These are phyloP conservation scores for Barnettozyma californica DNA, from an alignment of 805 yeast species.

Conservation along the genomic window DNA sequence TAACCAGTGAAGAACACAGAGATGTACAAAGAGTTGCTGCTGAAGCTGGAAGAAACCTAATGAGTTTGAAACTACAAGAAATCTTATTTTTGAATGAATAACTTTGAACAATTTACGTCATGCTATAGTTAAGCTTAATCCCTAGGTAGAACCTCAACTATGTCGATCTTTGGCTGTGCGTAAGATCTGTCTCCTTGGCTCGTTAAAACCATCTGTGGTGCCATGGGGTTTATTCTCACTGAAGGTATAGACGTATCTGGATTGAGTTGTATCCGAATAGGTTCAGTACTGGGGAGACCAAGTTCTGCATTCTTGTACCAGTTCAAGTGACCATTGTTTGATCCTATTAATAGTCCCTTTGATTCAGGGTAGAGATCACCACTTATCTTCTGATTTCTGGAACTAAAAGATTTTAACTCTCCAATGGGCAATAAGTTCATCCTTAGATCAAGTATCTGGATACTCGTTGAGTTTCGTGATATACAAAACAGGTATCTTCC, in stretches of 20 bases:
- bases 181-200: conserved; percentile 18
- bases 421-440: conserved; percentile 21
- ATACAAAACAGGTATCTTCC: conserved; percentile 32
- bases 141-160: not conserved
- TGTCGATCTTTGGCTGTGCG: conserved; percentile 9
- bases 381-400: conserved; percentile 20
- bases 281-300: conserved; percentile 8
- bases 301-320: conserved; percentile 23
- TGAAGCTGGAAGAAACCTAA: conserved; percentile 20
- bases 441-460: conserved; percentile 33
- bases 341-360: conserved; percentile 27
- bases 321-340: conserved; percentile 17
- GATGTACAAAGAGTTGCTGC: conserved; percentile 15
- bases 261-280: not conserved
- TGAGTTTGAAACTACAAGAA: conserved; percentile 24
- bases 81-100: conserved; percentile 23
- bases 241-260: conserved; percentile 12
- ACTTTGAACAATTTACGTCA: not conserved
- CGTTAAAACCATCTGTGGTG: conserved; percentile 12
- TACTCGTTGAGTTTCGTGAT: conserved; percentile 25
- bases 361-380: conserved; percentile 20
- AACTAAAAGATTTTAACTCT: conserved; percentile 5
- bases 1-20: not conserved
- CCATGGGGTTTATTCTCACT: conserved; percentile 14
- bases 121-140: not conserved